These are phyloP conservation scores for Ceratocystis ficicola DNA, from an alignment of 2,329 filamentous ascomycete genomes.

Conservation along the genomic window DNA sequence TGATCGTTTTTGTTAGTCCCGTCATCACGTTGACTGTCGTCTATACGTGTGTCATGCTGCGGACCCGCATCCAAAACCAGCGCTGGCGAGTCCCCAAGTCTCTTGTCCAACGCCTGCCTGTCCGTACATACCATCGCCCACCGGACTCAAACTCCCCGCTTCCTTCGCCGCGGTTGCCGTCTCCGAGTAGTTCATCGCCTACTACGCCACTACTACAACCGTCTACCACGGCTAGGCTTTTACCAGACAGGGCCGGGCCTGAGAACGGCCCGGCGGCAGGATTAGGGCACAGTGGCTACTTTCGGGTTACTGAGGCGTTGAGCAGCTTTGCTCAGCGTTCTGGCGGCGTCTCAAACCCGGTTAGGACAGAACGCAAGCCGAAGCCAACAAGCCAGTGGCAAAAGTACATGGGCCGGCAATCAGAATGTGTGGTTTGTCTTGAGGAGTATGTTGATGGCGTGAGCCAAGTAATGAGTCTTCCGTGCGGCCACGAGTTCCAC, in stretches of 20 bases:
- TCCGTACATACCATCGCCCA: slow-evolving; percentile 88
- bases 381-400: slow-evolving; percentile 41
- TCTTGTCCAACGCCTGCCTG: slow-evolving; percentile 84
- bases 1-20: slow-evolving; percentile 94
- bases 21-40: slow-evolving; percentile 86
- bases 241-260: slow-evolving; percentile 27
- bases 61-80: slow-evolving; percentile 75
- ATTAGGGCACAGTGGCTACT: slow-evolving; percentile 20
- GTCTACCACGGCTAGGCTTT: slow-evolving; percentile 24
- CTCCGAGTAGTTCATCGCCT: slow-evolving; percentile 53
- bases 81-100: slow-evolving; percentile 97
- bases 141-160: slow-evolving; percentile 42
- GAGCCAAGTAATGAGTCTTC: slow-evolving; percentile 89
- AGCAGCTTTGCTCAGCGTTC: slow-evolving; percentile 33
- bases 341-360: not conserved
- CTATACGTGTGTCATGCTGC: slow-evolving; percentile 74
- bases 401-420: slow-evolving; percentile 54
- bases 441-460: slow-evolving; percentile 94
- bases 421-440: slow-evolving; percentile 91
- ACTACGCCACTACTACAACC: slow-evolving; percentile 69
- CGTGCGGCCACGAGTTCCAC: slow-evolving; percentile 96
- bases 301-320: not conserved
- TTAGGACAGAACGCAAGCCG: not conserved
- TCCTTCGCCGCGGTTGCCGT: slow-evolving; percentile 46
- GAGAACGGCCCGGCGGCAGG: slow-evolving; percentile 45